Conservation (phyloP, 2,329 filamentous ascomycete species). For the Coniochaeta sp. region DNA sequence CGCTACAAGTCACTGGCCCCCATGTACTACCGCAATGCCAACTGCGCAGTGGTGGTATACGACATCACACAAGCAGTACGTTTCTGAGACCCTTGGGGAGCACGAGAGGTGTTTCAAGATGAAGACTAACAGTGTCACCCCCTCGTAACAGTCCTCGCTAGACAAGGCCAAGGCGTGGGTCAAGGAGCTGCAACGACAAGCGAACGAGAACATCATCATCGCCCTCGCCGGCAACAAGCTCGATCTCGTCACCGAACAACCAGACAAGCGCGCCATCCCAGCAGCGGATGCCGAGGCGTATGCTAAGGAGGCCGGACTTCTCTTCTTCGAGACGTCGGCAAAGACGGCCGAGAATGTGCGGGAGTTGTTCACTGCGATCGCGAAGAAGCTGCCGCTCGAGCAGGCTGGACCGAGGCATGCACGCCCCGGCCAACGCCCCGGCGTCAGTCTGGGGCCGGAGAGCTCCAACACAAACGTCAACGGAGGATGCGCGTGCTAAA, state of each 20-base stretch:
- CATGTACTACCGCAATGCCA: conserved; percentile 99
- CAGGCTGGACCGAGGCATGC: conserved; percentile 89
- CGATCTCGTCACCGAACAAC: conserved; percentile 88
- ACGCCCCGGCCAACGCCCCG: conserved; percentile 55
- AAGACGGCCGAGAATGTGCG: conserved; percentile 96
- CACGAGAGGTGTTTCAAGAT: no score
- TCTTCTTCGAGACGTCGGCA: conserved; percentile 98
- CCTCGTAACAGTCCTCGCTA: conserved; percentile 71
- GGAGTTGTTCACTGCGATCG: conserved; percentile 94
- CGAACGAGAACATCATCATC: conserved; percentile 99
- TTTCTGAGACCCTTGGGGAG: conserved; percentile 12
- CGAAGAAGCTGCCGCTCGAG: conserved; percentile 94
- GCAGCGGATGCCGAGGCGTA: conserved; percentile 92
- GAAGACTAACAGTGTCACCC: conserved; percentile 16
- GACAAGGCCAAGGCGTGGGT: conserved; percentile 99
- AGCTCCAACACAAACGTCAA: conserved; percentile 49
- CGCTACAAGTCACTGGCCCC: conserved; percentile 97
- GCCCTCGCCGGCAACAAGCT: conserved; percentile 96
- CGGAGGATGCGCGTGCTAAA: conserved; percentile 50
- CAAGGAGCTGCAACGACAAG: conserved; percentile 96
- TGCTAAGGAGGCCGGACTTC: conserved; percentile 81
- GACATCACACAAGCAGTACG: conserved; percentile 98
- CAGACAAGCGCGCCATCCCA: conserved; percentile 88
- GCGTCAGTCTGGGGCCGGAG: conserved; percentile 50
- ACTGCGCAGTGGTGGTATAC: conserved; percentile 98